These are phyloP conservation scores for Xylaria polymorpha DNA, from an alignment of 2,329 filamentous ascomycete genomes.

Conservation along the genomic window DNA sequence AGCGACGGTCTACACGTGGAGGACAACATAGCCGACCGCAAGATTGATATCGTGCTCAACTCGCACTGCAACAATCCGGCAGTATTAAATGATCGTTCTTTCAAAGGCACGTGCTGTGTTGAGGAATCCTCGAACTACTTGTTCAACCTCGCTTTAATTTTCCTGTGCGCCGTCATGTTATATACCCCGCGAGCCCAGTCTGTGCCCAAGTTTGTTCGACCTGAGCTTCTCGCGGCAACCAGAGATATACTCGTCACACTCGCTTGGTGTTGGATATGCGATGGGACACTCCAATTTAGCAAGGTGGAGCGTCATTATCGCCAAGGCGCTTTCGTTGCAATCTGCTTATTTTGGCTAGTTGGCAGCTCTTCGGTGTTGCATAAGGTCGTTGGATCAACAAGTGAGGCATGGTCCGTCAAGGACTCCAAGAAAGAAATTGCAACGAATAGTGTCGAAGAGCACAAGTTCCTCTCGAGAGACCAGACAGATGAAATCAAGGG, in stretches of 20 bases:
- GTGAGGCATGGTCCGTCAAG: constrained; percentile 31
- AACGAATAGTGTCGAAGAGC: constrained; percentile 40
- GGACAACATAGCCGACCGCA: constrained; percentile 57
- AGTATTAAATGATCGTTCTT: constrained; percentile 54
- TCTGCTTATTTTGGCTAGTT: constrained; percentile 47
- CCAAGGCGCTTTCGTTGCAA: constrained; percentile 42
- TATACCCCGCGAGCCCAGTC: constrained; percentile 41
- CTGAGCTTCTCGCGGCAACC: constrained; percentile 39
- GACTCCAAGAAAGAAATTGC: constrained; percentile 34
- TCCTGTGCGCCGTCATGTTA: constrained; percentile 47
- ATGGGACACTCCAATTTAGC: constrained; percentile 65
- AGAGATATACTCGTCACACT: constrained; percentile 40
- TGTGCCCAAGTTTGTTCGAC: constrained; percentile 36
- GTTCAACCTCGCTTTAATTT: constrained; percentile 52
- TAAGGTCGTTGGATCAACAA: constrained; percentile 27
- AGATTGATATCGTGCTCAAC: constrained; percentile 66
- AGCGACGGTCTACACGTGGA: constrained; percentile 62
- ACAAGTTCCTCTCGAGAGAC: constrained; percentile 62
- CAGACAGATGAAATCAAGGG: constrained; percentile 76
- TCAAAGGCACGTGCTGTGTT: constrained; percentile 65
- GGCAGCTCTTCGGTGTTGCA: constrained; percentile 39
- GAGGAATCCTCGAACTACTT: constrained; percentile 54
- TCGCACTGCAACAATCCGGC: constrained; percentile 64
- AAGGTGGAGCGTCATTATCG: constrained; percentile 62
- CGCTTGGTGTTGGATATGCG: constrained; percentile 63